Base-by-base conservation (phyloP, 2,329 filamentous ascomycete genomes). In the Trichoderma afroharzianum region DNA sequence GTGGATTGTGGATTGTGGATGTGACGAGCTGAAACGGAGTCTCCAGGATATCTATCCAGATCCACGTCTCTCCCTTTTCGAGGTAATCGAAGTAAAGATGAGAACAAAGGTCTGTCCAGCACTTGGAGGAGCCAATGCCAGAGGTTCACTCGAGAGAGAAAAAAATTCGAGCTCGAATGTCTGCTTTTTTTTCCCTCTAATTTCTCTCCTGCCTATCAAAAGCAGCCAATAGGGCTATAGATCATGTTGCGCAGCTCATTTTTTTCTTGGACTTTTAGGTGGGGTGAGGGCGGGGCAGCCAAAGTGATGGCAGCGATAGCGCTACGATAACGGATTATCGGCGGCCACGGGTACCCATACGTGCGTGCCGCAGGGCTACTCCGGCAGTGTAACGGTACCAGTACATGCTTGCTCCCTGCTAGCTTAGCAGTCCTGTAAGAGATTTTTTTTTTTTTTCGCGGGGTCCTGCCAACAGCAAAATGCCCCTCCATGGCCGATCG, bases 271-370 rank as follows among this genome's bases (percentile, higher is more conserved):
- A n/a, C 62, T 55, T 50, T 26, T 30, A 57, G 68, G 68, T 70
- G 68, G 68, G 68, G 68, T 70, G 68, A 15, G 63, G 68, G 68
- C 59, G 68, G 68, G 68, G 68, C 67, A 70, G n/a, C 47, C 21
- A 12, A 9, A 59, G 55, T 36, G 28, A 50, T 33, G 30, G 63
- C 33, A 55, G n/a, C 43, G 63, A 47, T 55, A 50, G 55, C 57
- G 30, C 66, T 67, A 59, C 53, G 66, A 68, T 68, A 68, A 68
- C 39, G 57, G 39, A 12, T 33, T 59, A 24, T 59, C 53, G 55
- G 63, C 63, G 32, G 12, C 11, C 11, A 30, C 36, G 26, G 24
- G 63, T 67, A 67, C 63, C 33, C 12, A 28, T 39, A 28, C 50
- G 50, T 6, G 32, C 15, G 11, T 58, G 15, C 28, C 8, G 4